phyloP scores from a whole-genome alignment of 2,329 filamentous ascomycete species.

The Alternaria atra region DNA sequence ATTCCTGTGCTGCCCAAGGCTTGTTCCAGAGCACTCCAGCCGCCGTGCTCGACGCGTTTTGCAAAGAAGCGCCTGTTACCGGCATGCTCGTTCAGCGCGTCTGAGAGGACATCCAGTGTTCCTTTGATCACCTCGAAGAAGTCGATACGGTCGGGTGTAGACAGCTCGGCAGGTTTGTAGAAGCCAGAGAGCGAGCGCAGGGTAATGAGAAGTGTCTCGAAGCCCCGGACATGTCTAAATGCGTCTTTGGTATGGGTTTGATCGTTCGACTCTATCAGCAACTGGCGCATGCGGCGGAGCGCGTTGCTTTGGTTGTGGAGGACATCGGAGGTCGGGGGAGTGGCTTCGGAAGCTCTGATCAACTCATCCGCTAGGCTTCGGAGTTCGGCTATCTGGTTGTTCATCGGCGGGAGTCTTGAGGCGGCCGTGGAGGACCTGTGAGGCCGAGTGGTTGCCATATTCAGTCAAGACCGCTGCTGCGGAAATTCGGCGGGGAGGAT shows the following conservation, averaged over 20 bases:
- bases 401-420: conserved; percentile 58
- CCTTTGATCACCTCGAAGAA: conserved; percentile 75
- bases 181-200: conserved; percentile 77
- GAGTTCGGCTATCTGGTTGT: conserved; percentile 61
- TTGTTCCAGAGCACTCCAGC: conserved; percentile 80
- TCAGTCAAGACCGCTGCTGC: conserved; percentile 42
- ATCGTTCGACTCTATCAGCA: conserved; percentile 63
- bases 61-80: conserved; percentile 91
- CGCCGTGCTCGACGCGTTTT: conserved; percentile 76
- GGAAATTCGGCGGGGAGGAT: conserved; percentile 31
- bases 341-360: conserved; percentile 40
- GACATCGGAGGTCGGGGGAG: conserved; percentile 39
- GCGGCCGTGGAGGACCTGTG: conserved; percentile 52
- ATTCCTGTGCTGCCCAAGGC: conserved; percentile 72
- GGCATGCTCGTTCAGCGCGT: conserved; percentile 77
- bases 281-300: conserved; percentile 73
- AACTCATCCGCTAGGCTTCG: conserved; percentile 50
- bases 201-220: conserved; percentile 75
- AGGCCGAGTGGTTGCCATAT: conserved; percentile 47
- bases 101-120: conserved; percentile 77
- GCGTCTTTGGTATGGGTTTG: conserved; percentile 73
- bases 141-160: conserved; percentile 68
- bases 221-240: conserved; percentile 82
- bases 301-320: conserved; percentile 57
- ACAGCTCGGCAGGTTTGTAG: conserved; percentile 73